A percentile compares a stretch with the other conserved stretches of the same genome.
phyloP scores from a whole-genome alignment of 495 filamentous ascomycete genomes.

The Penicillium roqueforti region DNA sequence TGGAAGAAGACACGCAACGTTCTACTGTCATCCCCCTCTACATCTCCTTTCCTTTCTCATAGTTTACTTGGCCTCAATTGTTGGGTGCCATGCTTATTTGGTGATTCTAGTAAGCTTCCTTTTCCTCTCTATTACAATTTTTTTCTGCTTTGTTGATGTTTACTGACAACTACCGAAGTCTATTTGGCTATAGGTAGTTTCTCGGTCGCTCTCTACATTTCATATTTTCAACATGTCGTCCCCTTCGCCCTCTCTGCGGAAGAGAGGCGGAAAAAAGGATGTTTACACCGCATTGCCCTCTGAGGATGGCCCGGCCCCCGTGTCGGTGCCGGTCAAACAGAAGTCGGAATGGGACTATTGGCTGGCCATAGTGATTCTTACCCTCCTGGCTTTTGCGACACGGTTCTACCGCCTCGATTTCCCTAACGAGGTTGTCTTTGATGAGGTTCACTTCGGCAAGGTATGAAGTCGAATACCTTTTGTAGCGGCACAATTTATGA shows the following conservation, averaged over 20 bases:
- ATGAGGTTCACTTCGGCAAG: constrained; percentile 99
- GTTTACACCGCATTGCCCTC: constrained; percentile 27
- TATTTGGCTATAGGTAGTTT: constrained; percentile 36
- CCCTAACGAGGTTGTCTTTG: constrained; percentile 95
- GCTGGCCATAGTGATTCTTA: constrained; percentile 73
- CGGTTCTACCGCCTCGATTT: constrained; percentile 93
- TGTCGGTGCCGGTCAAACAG: constrained; percentile 24
- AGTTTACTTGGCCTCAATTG: constrained; percentile 15
- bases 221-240: constrained; percentile 35
- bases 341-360: constrained; percentile 78
- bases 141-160: background rate
- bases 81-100: constrained; percentile 27
- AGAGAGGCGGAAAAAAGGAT: constrained; percentile 50
- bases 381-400: constrained; percentile 78
- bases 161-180: constrained; percentile 21
- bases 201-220: constrained; percentile 32
- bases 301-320: constrained; percentile 25
- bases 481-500: background rate
- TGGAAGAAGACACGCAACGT: constrained; percentile 18
- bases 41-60: constrained; percentile 13
- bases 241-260: constrained; percentile 45
- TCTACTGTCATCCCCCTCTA: constrained; percentile 2
- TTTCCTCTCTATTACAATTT: background rate
- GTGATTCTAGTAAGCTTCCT: constrained; percentile 25
- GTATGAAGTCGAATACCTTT: constrained; percentile 45